phyloP scores from a whole-genome alignment of 2,329 filamentous ascomycete genomes.

The Cladosporium sp. region DNA sequence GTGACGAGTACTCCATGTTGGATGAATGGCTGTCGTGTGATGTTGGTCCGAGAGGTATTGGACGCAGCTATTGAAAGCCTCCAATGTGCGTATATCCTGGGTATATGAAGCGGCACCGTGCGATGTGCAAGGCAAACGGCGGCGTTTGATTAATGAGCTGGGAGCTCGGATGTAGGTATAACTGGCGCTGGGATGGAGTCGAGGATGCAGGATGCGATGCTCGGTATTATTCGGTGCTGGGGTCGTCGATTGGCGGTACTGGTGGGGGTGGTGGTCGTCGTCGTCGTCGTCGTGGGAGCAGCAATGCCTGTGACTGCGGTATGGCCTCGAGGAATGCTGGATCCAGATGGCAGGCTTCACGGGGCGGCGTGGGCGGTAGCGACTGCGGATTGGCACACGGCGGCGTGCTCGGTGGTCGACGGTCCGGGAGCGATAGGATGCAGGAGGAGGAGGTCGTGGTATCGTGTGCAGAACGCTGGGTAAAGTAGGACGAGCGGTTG shows the following conservation, averaged over 20 bases:
- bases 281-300: background rate
- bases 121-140: background rate
- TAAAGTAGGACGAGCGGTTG: conserved; percentile 4
- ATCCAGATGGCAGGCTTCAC: background rate
- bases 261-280: background rate
- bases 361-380: background rate
- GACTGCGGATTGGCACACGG: background rate
- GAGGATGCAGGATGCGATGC: background rate
- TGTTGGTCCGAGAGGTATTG: background rate
- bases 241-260: background rate
- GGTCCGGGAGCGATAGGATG: conserved; percentile 1
- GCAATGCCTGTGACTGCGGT: background rate
- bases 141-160: background rate
- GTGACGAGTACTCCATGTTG: conserved; percentile 86
- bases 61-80: conserved; percentile 13
- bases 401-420: background rate
- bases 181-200: background rate
- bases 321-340: background rate
- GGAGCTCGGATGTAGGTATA: background rate
- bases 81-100: conserved; percentile 6
- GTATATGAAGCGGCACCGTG: background rate
- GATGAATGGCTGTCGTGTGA: background rate
- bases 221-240: background rate
- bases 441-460: background rate
- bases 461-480: background rate